A percentile compares a stretch with the other conserved stretches of the same genome.
Conservation (phyloP, 768 basidiomycete species). For the Chiua virens region DNA sequence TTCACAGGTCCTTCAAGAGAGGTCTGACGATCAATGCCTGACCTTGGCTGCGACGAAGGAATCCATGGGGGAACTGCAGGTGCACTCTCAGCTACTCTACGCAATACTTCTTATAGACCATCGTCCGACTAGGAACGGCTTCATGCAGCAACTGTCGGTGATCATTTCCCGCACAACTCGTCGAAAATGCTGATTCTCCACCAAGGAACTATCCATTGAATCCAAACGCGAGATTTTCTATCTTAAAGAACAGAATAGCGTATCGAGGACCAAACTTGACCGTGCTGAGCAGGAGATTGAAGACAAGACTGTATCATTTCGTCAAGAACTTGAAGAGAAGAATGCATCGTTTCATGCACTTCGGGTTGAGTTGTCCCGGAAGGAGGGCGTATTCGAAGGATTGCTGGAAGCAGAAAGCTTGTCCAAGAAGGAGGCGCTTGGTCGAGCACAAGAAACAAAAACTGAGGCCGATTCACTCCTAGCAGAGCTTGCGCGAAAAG, state of each 20-base stretch:
- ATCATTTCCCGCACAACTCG: neutral
- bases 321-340: constrained; percentile 10
- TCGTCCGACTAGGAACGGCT: constrained; percentile 22
- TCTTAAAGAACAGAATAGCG: constrained; percentile 24
- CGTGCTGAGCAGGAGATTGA: no score
- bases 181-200: neutral
- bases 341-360: constrained; percentile 10
- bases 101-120: neutral
- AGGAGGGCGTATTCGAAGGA: constrained; percentile 24
- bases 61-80: constrained; percentile 52
- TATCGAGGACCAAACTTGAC: constrained; percentile 4
- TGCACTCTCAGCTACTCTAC: constrained; percentile 9
- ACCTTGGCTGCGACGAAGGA: constrained; percentile 57
- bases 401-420: constrained; percentile 24
- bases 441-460: constrained; percentile 19
- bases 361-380: constrained; percentile 24
- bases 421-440: constrained; percentile 18
- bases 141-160: constrained; percentile 16
- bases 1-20: constrained; percentile 54
- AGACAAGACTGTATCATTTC: constrained; percentile 10
- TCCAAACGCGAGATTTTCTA: constrained; percentile 14
- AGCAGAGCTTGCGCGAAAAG: constrained; percentile 21
- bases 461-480: constrained; percentile 20
- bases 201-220: constrained; percentile 17
- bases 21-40: constrained; percentile 56